Conservation (phyloP, 2,329 filamentous ascomycete genomes). For the Penicillium sp. region DNA sequence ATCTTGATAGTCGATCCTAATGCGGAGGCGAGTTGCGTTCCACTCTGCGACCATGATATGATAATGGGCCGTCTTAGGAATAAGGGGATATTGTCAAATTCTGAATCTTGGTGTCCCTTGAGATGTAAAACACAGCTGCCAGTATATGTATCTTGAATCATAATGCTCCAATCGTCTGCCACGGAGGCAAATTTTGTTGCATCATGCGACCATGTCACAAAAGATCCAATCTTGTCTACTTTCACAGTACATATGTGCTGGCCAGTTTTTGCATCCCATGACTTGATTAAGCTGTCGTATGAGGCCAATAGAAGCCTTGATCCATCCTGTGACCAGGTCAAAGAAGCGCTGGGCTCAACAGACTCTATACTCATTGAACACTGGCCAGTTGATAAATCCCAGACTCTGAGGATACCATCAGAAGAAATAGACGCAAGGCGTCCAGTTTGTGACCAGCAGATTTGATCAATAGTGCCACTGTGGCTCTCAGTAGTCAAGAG, state of each 20-base stretch:
- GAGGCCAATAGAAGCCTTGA: not conserved
- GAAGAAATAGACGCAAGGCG: not conserved
- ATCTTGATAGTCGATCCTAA: not conserved
- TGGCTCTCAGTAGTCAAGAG: not conserved
- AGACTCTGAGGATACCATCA: not conserved
- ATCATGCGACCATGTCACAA: constrained; percentile 6
- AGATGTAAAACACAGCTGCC: not conserved
- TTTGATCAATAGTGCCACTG: not conserved
- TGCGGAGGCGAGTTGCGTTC: not conserved
- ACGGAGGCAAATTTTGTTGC: constrained; percentile 1
- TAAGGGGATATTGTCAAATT: not conserved
- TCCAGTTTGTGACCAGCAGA: not conserved
- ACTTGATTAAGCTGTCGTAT: not conserved
- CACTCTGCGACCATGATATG: not conserved
- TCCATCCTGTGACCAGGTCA: not conserved
- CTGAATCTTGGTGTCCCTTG: not conserved
- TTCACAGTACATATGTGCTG: not conserved
- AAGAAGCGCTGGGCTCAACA: not conserved
- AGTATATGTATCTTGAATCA: not conserved
- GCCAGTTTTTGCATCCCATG: not conserved
- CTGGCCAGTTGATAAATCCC: not conserved
- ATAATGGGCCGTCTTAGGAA: not conserved
- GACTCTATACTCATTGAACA: not conserved
- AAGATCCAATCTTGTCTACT: not conserved
- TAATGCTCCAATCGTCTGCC: not conserved